Evolutionary conservation across 129 eudicot species (phyloP).

Genomic region (Kitagawia praeruptora): DNA sequence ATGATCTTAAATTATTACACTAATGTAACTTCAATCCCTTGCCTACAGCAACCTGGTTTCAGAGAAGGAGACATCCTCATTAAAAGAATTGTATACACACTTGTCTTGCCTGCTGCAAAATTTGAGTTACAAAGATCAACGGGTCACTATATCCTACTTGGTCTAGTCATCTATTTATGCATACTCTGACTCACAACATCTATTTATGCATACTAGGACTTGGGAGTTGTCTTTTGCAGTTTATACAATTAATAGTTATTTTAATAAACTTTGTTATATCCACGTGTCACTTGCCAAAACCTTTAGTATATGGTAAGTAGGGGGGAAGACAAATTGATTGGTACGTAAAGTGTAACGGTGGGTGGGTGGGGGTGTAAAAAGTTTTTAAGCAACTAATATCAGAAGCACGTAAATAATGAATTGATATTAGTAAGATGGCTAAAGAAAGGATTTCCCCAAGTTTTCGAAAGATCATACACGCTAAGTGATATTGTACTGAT

Average conservation of each 20-base stretch:
- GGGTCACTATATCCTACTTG: too few relatives aligned
- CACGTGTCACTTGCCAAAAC: background rate
- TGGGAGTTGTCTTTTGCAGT: background rate
- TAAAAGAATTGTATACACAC: slow-evolving; percentile 12
- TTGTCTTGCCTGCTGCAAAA: background rate
- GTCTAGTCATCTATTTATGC: background rate
- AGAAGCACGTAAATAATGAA: background rate
- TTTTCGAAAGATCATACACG: background rate
- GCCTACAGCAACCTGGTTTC: slow-evolving; percentile 15
- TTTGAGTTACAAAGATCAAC: background rate
- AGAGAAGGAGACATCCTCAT: slow-evolving; percentile 15
- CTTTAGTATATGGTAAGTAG: background rate
- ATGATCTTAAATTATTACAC: background rate
- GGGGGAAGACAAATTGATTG: background rate
- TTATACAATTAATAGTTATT: background rate
- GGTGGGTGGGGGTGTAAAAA: too few relatives aligned
- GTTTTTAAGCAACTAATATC: background rate
- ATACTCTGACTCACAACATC: too few relatives aligned
- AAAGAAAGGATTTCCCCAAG: background rate
- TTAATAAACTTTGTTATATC: background rate
- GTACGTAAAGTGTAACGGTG: too few relatives aligned
- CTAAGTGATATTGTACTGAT: background rate
- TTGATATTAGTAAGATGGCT: background rate
- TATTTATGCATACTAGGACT: background rate
- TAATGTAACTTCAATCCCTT: background rate